A percentile compares a stretch with the other conserved stretches of the same genome.
Conservation (phyloP, 441 rosid species). For the Dalechampia spathulata region DNA sequence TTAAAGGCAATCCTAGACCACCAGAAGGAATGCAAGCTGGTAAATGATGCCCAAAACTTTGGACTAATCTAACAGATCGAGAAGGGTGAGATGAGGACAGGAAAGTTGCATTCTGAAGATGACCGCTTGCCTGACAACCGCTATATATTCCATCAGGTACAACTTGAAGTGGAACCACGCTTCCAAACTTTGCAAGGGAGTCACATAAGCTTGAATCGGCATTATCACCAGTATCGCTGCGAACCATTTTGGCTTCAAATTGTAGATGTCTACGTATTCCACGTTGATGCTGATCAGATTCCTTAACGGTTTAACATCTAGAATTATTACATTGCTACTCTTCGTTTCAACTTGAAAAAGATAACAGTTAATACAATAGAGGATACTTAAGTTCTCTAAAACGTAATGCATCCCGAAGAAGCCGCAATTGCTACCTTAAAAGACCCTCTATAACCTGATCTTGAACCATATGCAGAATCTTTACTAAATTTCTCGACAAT, state of each 20-base stretch:
- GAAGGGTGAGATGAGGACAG: slow-evolving; percentile 7
- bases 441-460: background rate
- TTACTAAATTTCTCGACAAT: too few species aligned
- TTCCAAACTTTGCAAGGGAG: background rate
- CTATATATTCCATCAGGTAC: slow-evolving; percentile 5
- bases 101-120: slow-evolving; percentile 3
- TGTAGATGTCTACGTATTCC: slow-evolving; percentile 32
- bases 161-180: slow-evolving; percentile 10
- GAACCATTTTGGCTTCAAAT: slow-evolving; percentile 17
- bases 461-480: slow-evolving; percentile 2
- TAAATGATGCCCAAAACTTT: slow-evolving; percentile 2
- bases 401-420: too few species aligned
- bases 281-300: slow-evolving; percentile 17
- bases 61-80: slow-evolving; percentile 7
- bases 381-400: too few species aligned
- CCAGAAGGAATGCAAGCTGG: slow-evolving; percentile 3
- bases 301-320: slow-evolving; percentile 12
- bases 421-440: background rate
- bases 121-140: slow-evolving; percentile 7
- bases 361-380: too few species aligned
- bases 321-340: background rate
- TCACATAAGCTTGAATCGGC: slow-evolving; percentile 10
- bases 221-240: background rate
- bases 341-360: too few species aligned
- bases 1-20: slow-evolving; percentile 13